Conservation (phyloP, 1,284 basidiomycete genomes). For the Ganoderma meredithae region DNA sequence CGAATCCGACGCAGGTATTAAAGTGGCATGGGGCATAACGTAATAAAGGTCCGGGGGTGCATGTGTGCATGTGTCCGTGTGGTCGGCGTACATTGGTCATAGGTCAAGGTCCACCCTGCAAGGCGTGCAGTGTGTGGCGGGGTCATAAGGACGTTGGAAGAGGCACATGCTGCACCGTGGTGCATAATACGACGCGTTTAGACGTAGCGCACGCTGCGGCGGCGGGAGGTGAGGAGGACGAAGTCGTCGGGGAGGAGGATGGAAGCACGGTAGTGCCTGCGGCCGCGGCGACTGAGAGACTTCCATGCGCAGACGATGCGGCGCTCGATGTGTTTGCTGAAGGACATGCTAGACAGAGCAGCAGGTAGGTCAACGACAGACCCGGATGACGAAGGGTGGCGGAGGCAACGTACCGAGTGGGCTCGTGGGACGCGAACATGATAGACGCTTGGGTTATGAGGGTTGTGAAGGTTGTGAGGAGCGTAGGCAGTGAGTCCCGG, state of each 20-base stretch:
- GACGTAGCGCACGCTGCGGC: constrained; percentile 51
- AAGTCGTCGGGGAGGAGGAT: constrained; percentile 64
- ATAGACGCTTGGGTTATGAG: constrained; percentile 28
- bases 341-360: constrained; percentile 42
- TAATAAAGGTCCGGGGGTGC: not conserved
- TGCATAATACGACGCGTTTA: constrained; percentile 13
- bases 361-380: not conserved
- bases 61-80: not conserved
- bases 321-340: constrained; percentile 60
- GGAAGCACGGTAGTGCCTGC: constrained; percentile 58
- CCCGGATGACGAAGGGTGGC: not conserved
- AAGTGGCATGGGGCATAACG: not conserved
- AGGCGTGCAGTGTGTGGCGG: not conserved
- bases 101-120: not conserved
- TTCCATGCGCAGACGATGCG: constrained; percentile 69
- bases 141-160: too few relatives aligned
- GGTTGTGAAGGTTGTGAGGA: not conserved
- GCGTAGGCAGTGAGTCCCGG: not conserved
- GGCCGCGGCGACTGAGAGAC: constrained; percentile 58
- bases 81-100: not conserved
- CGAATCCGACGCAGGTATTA: not conserved
- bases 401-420: constrained; percentile 34
- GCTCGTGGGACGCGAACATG: constrained; percentile 31
- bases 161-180: too few relatives aligned
- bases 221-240: constrained; percentile 63